phyloP scores from a whole-genome alignment of 1,284 basidiomycete species.

The Inonotus obliquus region DNA sequence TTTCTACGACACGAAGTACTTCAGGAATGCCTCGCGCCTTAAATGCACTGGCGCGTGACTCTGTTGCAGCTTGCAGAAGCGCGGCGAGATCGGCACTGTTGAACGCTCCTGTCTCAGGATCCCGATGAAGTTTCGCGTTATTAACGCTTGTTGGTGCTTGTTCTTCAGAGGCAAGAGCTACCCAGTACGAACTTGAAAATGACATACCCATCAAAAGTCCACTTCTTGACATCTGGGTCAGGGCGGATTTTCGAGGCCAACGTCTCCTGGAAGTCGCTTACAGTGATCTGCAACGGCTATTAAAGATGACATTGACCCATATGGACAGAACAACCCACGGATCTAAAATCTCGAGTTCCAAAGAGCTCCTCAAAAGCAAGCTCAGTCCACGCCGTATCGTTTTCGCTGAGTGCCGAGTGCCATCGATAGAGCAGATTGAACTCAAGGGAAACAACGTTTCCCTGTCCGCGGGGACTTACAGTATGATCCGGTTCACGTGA shows the following conservation, averaged over 20 bases:
- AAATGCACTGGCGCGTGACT: constrained; percentile 64
- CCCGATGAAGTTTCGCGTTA: constrained; percentile 31
- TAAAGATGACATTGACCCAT: neutral
- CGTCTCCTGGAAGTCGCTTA: constrained; percentile 38
- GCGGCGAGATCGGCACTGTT: constrained; percentile 64
- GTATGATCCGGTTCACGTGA: constrained; percentile 19
- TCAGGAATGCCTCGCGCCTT: constrained; percentile 71
- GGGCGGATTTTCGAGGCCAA: constrained; percentile 5
- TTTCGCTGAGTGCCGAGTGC: constrained; percentile 62
- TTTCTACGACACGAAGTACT: constrained; percentile 64
- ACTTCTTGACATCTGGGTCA: constrained; percentile 44
- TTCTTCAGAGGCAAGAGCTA: constrained; percentile 3
- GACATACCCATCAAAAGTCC: constrained; percentile 52
- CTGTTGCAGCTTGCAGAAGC: constrained; percentile 64
- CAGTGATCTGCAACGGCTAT: constrained; percentile 32
- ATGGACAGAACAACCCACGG: constrained; percentile 27
- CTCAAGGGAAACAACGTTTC: constrained; percentile 37
- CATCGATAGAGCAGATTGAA: constrained; percentile 83
- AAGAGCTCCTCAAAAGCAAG: constrained; percentile 44
- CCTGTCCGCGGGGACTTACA: constrained; percentile 24
- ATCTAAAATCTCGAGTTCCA: constrained; percentile 34
- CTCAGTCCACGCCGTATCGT: constrained; percentile 61
- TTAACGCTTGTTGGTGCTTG: constrained; percentile 35
- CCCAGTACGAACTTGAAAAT: neutral
- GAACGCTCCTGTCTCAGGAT: constrained; percentile 48